Base-by-base conservation (phyloP, 345 rosid species). In the Gossypium thurberi region DNA sequence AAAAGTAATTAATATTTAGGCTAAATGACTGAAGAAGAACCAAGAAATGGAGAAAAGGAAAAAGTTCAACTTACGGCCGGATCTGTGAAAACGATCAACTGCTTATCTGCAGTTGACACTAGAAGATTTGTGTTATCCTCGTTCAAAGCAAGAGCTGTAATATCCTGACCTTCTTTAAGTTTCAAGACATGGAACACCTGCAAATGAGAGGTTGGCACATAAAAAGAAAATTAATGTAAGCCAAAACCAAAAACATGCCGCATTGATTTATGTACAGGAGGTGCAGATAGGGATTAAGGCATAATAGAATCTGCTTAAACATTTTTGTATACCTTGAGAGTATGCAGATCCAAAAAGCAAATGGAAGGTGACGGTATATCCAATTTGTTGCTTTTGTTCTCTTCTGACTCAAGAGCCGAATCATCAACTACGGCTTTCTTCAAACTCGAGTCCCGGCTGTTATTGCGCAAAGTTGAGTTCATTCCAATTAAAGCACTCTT, bases 91-190 rank as follows among this genome's bases (percentile, higher is more conserved):
- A 95, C 81, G 74, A 90, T 85, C 89, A 95, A 75, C 84, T 92
- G 94, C 81, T 85, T 93, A 84, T 95, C 96, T 23, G 83, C 91
- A 65, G 99, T 93, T 71, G 99, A 92, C 64, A 93, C 96, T 78
- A 95, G 75, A 59, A 95, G 93, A 87, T 91, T 95, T 42, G 97
- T 92, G 81, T 87, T 89, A 77, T 95, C 98, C 70, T 76, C 75
- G 84, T 82, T 93, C 44, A 92, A 81, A 47, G 96, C 90, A 85
- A 93, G 63, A 28, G 99, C 92, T 40, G 97, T 90, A 65, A 92
- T 91, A 82, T 91, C 91, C 80, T 92, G 94, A 58, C 89, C 94
- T 82, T 85, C 74, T 44, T 69, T 85, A 59, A 95, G 90, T 80
- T 85, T 86, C 69, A 91, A 33, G 50, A 82, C 88, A 83, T 95